phyloP scores from a whole-genome alignment of 139 green algal species.

The Tetradesmus obliquus region DNA sequence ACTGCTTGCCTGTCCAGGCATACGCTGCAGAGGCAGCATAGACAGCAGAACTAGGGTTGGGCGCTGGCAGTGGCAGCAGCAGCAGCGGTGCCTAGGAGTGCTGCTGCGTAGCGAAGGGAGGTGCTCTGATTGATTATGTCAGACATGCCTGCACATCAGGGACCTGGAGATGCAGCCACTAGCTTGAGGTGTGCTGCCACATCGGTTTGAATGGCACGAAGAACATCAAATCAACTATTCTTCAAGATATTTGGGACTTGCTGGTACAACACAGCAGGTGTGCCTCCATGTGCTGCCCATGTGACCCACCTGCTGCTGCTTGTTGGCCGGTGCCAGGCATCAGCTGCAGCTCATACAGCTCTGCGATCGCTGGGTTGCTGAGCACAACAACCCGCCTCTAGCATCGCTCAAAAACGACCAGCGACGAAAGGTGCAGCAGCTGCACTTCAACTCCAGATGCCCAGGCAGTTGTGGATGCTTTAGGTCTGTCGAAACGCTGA shows the following conservation, averaged over 20 bases:
- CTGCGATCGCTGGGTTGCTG: neutral
- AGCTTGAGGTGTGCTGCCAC: too few species aligned
- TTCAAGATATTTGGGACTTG: too few species aligned
- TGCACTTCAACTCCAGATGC: neutral
- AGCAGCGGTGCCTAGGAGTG: neutral
- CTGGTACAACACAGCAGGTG: neutral
- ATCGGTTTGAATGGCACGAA: too few species aligned
- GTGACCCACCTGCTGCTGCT: neutral
- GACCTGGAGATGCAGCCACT: too few species aligned
- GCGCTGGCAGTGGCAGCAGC: neutral
- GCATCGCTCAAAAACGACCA: neutral
- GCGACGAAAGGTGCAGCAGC: neutral
- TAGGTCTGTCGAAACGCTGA: too few species aligned
- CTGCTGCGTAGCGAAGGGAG: too few species aligned
- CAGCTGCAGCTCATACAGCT: neutral
- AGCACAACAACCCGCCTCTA: neutral
- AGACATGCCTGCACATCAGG: too few species aligned
- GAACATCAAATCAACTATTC: too few species aligned
- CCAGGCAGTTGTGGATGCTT: neutral
- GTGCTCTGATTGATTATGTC: too few species aligned
- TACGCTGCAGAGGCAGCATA: neutral
- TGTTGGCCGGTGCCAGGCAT: neutral
- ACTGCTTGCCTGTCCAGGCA: neutral
- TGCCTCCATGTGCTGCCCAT: constrained; percentile 2
- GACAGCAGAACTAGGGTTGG: neutral